Base-by-base conservation (phyloP, 129 eudicot genomes). In the Helichrysum umbraculigerum region DNA sequence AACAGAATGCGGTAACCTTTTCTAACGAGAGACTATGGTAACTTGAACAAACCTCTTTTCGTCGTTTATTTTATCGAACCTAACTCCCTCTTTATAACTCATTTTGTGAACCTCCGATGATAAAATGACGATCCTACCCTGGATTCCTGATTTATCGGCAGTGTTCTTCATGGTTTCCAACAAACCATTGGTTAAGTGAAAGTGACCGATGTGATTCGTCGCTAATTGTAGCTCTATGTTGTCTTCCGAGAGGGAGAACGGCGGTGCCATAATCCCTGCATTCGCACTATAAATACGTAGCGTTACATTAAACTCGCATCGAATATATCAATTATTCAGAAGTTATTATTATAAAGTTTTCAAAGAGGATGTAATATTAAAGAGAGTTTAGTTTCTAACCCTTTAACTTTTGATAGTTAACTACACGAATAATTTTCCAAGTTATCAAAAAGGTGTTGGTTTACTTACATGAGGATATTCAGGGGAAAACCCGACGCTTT, bases 251-350 rank as follows among this genome's bases (percentile, higher is more conserved):
- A 90, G 88, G 47, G 68, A 68, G 77, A 84, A 93, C 0, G 98
- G 98, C 11, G 90, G 84, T 19, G 89, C 89, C 98, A 93, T 90
- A 33, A 93, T 81, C 71, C 98, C 98, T 80, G 98, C 98, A 78
- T 93, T 93, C 71, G 85, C 84, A 68, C 98, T 93, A 71, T 50
- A 66, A 81, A 67, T 25, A 75, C 64, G 33, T 33, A 28, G 37
- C 37, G 62, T 25, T 25, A 60, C 6, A 17, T 6, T 12, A 42
- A 35, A 25, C 3, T 22, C 10, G 11, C 30, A 7, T 50, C 8
- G 29, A 50, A 44, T 20, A n/a, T 44, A 20, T 51, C 28, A 12
- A 61, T 28, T 28, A 32, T 25, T 25, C 4, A 25, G 12, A 6
- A 56, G 28, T 25, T 25, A 25, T 25, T 25, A 16, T 47, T 47